Conservation (phyloP, 805 yeast genomes). For the Candida jianshihensis region DNA sequence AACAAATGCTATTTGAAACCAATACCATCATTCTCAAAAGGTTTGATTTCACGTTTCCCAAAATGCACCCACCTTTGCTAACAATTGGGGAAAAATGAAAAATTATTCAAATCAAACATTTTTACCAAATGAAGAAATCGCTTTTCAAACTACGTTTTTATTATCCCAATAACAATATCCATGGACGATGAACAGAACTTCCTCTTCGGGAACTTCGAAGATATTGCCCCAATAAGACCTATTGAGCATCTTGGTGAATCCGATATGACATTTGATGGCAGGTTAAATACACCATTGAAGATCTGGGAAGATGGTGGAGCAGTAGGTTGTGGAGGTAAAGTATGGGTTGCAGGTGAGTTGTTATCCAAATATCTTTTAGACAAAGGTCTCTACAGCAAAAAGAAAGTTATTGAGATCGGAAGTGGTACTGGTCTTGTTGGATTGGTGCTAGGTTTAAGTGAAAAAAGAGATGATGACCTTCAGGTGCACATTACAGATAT, state of each 20-base stretch:
- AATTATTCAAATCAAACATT: too few species aligned
- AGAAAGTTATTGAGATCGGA: constrained; percentile 43
- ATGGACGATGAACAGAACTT: neutral
- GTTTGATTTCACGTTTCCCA: too few species aligned
- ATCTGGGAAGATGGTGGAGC: constrained; percentile 53
- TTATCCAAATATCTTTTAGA: constrained; percentile 38
- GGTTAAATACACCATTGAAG: constrained; percentile 26
- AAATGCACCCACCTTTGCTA: too few species aligned
- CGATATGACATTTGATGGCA: constrained; percentile 33
- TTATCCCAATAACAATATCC: neutral
- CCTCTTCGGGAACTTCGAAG: constrained; percentile 18
- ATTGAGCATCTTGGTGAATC: constrained; percentile 31
- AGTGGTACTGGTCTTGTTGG: constrained; percentile 57
- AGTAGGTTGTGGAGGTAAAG: constrained; percentile 56
- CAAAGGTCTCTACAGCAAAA: constrained; percentile 11
- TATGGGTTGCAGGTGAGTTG: constrained; percentile 57
- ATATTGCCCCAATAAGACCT: constrained; percentile 27
- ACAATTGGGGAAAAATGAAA: too few species aligned
- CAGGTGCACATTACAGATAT: constrained; percentile 45
- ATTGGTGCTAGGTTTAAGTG: constrained; percentile 24
- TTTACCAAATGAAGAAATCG: too few species aligned
- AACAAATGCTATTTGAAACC: too few species aligned
- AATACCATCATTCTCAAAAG: too few species aligned
- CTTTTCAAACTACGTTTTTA: too few species aligned
- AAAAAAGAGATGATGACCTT: constrained; percentile 19